Conservation (phyloP, 2,329 filamentous ascomycete species). For the Xylaria sp. region DNA sequence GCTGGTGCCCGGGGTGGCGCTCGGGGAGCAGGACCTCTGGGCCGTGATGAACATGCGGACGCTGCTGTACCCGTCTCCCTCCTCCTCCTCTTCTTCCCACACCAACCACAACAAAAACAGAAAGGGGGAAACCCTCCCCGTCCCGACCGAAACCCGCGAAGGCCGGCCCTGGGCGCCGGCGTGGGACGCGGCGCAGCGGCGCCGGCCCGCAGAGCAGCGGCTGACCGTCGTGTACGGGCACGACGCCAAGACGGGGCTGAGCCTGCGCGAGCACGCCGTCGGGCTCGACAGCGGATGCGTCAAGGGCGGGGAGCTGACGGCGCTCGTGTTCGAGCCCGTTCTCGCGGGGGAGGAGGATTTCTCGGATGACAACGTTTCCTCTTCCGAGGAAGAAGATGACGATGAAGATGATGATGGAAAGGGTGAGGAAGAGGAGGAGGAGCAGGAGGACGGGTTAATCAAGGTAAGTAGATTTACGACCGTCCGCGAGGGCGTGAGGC, state of each 20-base stretch:
- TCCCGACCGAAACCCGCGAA: slow-evolving; percentile 47
- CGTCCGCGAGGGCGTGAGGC: slow-evolving; percentile 16
- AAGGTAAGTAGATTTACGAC: background rate
- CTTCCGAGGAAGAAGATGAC: background rate
- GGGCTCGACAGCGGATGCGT: slow-evolving; percentile 87
- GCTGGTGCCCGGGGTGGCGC: slow-evolving; percentile 72
- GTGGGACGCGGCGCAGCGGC: slow-evolving; percentile 57
- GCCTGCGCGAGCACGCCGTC: slow-evolving; percentile 67
- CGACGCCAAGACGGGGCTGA: slow-evolving; percentile 72
- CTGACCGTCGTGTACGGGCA: slow-evolving; percentile 86
- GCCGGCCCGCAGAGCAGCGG: slow-evolving; percentile 31
- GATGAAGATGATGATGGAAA: slow-evolving; percentile 36
- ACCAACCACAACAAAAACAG: background rate
- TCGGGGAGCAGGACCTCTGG: slow-evolving; percentile 73
- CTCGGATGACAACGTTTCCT: background rate
- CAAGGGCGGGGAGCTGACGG: slow-evolving; percentile 73
- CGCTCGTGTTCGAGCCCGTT: slow-evolving; percentile 69
- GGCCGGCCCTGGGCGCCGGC: slow-evolving; percentile 70
- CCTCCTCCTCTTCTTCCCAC: background rate
- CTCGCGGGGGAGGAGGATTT: too few relatives aligned
- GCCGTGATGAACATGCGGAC: slow-evolving; percentile 93
- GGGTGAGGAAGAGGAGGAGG: slow-evolving; percentile 9
- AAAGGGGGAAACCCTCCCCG: slow-evolving; percentile 10
- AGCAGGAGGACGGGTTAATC: background rate
- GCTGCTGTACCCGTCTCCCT: slow-evolving; percentile 58